Conservation (phyloP, 257 asterid genomes). For the Ajuga chamaepitys region DNA sequence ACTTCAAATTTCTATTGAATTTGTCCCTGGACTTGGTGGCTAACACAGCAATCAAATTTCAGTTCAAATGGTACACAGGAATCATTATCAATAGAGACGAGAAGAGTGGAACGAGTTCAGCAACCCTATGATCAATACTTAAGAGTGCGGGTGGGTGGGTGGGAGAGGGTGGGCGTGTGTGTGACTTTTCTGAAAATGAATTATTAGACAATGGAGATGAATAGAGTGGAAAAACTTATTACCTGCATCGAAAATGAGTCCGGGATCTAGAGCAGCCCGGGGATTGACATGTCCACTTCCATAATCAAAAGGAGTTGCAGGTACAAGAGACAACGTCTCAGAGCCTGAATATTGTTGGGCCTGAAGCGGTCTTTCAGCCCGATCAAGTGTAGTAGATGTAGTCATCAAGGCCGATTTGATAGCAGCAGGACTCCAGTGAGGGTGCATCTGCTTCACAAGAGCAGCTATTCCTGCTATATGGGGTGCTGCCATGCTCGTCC, state of each 20-base stretch:
- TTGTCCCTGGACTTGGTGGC: too few species aligned
- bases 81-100: too few species aligned
- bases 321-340: slow-evolving; percentile 56
- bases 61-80: too few species aligned
- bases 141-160: too few species aligned
- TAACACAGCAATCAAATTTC: too few species aligned
- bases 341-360: slow-evolving; percentile 71
- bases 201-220: background rate
- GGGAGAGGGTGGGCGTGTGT: too few species aligned
- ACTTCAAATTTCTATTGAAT: too few species aligned
- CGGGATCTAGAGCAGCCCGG: slow-evolving; percentile 89
- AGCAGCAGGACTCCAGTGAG: slow-evolving; percentile 90
- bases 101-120: too few species aligned
- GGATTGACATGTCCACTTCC: slow-evolving; percentile 93
- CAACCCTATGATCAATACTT: too few species aligned
- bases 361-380: slow-evolving; percentile 78
- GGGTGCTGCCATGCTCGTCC: slow-evolving; percentile 95
- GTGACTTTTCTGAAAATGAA: too few species aligned
- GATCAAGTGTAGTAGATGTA: slow-evolving; percentile 63
- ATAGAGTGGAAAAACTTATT: background rate
- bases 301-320: slow-evolving; percentile 79
- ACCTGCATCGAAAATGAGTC: slow-evolving; percentile 79
- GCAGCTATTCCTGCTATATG: slow-evolving; percentile 93
- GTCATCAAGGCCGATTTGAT: slow-evolving; percentile 86
- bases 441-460: slow-evolving; percentile 75